These are phyloP conservation scores for Coniochaeta sp. DNA, from an alignment of 2,329 filamentous ascomycete genomes.

Conservation along the genomic window DNA sequence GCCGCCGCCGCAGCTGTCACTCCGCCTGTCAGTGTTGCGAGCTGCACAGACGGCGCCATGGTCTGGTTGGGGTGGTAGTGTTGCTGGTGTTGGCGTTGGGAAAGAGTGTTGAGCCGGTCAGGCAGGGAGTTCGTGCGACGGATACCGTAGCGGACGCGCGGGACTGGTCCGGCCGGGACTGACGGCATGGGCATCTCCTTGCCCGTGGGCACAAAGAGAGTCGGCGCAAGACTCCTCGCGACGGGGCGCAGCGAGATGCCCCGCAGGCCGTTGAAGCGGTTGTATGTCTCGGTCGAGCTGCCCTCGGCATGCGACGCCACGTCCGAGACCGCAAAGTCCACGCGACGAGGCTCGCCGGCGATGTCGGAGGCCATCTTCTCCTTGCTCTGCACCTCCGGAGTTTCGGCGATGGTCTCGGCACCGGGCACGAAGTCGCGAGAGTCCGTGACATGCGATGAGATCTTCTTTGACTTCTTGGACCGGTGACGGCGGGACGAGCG, in stretches of 20 bases:
- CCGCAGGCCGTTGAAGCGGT: constrained; percentile 47
- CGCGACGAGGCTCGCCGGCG: constrained; percentile 41
- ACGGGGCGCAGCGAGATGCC: constrained; percentile 55
- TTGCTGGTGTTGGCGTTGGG: constrained; percentile 31
- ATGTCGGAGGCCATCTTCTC: constrained; percentile 8
- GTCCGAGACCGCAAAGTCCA: constrained; percentile 46
- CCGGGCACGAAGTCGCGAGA: constrained; percentile 17
- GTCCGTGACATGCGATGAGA: constrained; percentile 12
- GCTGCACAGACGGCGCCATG: constrained; percentile 39
- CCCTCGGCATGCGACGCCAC: constrained; percentile 14
- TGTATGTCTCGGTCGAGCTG: constrained; percentile 13
- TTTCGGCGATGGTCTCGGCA: constrained; percentile 25
- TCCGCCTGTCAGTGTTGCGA: constrained; percentile 24
- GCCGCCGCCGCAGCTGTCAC: constrained; percentile 7
- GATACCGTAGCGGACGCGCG: constrained; percentile 55
- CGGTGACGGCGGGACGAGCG: constrained; percentile 28
- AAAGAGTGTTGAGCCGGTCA: constrained; percentile 52
- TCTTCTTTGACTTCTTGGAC: constrained; percentile 35
- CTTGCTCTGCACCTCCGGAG: constrained; percentile 11
- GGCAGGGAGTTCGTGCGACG: constrained; percentile 70
- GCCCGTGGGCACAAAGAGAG: constrained; percentile 49
- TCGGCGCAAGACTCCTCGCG: constrained; percentile 62
- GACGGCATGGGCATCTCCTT: constrained; percentile 10
- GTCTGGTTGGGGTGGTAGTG: constrained; percentile 17
- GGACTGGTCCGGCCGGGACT: constrained; percentile 36